Base-by-base conservation (phyloP, 805 yeast species). In the Candida succiphila region DNA sequence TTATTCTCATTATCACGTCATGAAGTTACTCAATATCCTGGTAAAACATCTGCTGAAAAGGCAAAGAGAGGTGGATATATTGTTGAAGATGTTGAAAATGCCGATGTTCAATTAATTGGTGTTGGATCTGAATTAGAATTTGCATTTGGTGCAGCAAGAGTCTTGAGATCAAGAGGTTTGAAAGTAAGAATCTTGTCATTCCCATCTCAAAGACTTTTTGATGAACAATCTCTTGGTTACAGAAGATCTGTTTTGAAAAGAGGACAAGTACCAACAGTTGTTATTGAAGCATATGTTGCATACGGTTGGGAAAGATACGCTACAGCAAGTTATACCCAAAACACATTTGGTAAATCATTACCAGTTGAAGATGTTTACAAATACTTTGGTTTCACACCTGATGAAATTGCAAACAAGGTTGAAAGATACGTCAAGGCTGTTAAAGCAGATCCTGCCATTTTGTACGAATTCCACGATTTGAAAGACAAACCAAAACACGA, bases 311-410 rank as follows among this genome's bases (percentile, higher is more conserved):
- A 78, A 51, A 83, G 79, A 64, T 92, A 87, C 71, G 75, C 96
- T 38, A 98, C 92, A 68, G 94, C 84, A 69, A 94, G 87, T 62
- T 85, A 89, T 53, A 96, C 96, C 65, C 70, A 92, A 56, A 77
- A 86, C 75, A 78, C 85, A 67, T 92, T 92, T 58, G 98, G 98
- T 74, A 92, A 88, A 42, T 87, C 96, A 39, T 97, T 95, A 60
- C 82, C 84, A 60, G 92, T 79, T 56, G 63, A 65, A 37, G 85
- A 82, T 43, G 73, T 89, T 41, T 92, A 78, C 79, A 75, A 83
- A 63, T 67, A 55, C 68, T 84, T 89, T 50, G 95, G 74, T 45
- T 92, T 92, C 72, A 86, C 94, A 36, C 81, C 92, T 42, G 96
- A 85, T 59, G 95, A 95, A 45, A 70, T 92, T 60, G 89, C 94